Evolutionary conservation across 1,284 basidiomycete genomes (phyloP).

Genomic region (Sporisorium scitamineum): DNA sequence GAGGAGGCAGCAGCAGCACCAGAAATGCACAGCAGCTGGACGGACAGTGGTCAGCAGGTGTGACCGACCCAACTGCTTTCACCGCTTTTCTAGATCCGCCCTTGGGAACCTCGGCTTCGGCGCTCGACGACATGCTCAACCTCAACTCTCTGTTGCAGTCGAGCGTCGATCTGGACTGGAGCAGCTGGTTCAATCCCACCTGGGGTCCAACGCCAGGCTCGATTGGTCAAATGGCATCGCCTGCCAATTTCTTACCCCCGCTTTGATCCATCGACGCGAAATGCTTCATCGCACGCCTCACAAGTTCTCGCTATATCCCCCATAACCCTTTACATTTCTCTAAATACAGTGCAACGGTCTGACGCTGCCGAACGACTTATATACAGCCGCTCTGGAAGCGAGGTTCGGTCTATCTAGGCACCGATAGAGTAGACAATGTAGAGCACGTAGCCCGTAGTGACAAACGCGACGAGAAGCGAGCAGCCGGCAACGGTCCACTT

Average conservation of each 20-base stretch:
- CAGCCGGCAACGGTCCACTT: slow-evolving; percentile 38
- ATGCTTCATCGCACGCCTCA: background rate
- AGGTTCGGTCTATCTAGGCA: slow-evolving; percentile 4
- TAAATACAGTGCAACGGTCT: background rate
- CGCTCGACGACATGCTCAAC: slow-evolving; percentile 13
- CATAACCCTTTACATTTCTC: background rate
- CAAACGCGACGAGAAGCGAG: slow-evolving; percentile 22
- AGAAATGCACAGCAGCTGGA: background rate
- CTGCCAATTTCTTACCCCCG: slow-evolving; percentile 2
- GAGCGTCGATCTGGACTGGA: slow-evolving; percentile 33
- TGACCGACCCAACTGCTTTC: background rate
- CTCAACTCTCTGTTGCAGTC: slow-evolving; percentile 25
- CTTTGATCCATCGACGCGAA: background rate
- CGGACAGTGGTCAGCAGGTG: background rate
- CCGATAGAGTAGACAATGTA: slow-evolving; percentile 41
- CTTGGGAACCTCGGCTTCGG: background rate
- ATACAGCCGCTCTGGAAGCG: background rate
- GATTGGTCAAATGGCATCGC: background rate
- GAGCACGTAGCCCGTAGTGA: background rate
- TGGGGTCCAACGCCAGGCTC: slow-evolving; percentile 2
- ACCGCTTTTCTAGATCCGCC: slow-evolving; percentile 1
- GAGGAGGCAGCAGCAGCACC: background rate
- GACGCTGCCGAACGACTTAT: background rate
- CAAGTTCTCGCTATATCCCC: too few relatives aligned
- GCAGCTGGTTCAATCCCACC: slow-evolving; percentile 9